A percentile compares a stretch with the other conserved stretches of the same genome.
These are phyloP conservation scores for Aspergillus biplanus DNA, from an alignment of 495 filamentous ascomycete genomes.

Conservation along the genomic window DNA sequence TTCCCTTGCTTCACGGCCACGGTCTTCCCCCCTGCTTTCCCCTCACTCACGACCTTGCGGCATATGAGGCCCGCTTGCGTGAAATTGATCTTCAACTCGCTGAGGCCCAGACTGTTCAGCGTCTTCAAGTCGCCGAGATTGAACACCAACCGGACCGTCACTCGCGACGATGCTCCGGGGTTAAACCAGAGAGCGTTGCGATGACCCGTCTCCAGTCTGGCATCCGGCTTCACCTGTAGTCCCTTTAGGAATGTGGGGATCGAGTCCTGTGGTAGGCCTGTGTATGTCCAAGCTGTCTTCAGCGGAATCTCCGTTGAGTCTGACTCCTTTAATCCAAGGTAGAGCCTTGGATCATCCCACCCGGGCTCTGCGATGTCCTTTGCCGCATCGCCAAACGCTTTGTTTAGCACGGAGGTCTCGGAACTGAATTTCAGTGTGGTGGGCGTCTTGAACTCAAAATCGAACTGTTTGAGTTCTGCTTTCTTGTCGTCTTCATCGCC, in stretches of 20 bases:
- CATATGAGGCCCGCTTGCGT: background rate
- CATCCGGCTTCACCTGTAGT: background rate
- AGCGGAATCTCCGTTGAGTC: background rate
- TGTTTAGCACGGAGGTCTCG: background rate
- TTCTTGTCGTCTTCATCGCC: background rate
- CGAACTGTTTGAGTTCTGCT: constrained; percentile 1
- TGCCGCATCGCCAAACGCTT: background rate
- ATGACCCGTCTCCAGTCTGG: background rate
- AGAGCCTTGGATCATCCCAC: background rate
- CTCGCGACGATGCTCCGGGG: background rate
- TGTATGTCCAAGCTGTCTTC: background rate
- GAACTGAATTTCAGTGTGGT: background rate
- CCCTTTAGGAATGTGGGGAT: background rate
- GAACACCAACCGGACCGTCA: background rate
- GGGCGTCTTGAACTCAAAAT: background rate
- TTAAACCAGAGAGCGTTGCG: background rate
- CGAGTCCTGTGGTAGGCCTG: background rate
- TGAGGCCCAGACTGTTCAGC: background rate
- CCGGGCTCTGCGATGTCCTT: background rate
- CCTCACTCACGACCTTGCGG: background rate
- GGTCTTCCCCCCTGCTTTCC: background rate
- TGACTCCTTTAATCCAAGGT: background rate
- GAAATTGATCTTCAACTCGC: background rate
- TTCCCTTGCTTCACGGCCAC: background rate
- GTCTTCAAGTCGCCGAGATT: background rate